A percentile compares a stretch with the other conserved stretches of the same genome.
Evolutionary conservation across 2,329 filamentous ascomycete species (phyloP).

Genomic region (Mollisia scopiformis): DNA sequence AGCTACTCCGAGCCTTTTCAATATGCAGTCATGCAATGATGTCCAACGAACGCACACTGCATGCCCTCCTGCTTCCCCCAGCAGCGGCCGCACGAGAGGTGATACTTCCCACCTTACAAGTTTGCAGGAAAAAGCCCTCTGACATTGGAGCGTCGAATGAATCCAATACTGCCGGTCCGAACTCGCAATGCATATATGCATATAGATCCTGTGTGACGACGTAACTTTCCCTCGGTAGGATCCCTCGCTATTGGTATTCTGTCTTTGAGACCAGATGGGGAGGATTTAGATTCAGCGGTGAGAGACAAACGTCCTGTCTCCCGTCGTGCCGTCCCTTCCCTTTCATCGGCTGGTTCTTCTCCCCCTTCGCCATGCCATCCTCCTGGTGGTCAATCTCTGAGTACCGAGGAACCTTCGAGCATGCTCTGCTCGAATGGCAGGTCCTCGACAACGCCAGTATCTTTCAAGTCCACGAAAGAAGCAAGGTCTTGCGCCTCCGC

Average conservation of each 20-base stretch:
- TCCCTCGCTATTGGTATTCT: constrained; percentile 19
- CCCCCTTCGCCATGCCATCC: constrained; percentile 4
- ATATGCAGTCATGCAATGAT: constrained; percentile 18
- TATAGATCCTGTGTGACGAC: constrained; percentile 23
- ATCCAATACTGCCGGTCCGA: constrained; percentile 13
- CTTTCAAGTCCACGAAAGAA: not conserved
- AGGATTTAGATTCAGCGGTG: constrained; percentile 25
- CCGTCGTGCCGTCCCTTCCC: constrained; percentile 18
- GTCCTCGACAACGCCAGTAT: constrained; percentile 1
- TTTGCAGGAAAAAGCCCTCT: not conserved
- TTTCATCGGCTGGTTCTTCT: constrained; percentile 2
- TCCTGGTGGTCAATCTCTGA: constrained; percentile 5
- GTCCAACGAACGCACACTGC: constrained; percentile 7
- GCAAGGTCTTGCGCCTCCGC: not conserved
- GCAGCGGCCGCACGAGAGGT: not conserved
- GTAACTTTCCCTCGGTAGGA: constrained; percentile 14
- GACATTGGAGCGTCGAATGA: not conserved
- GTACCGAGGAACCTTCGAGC: not conserved
- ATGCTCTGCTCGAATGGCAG: not conserved
- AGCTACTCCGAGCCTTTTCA: not conserved
- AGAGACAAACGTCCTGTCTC: constrained; percentile 11
- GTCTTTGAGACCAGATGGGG: constrained; percentile 12
- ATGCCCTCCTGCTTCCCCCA: not conserved
- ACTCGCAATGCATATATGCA: constrained; percentile 20
- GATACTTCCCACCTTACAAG: not conserved